These are phyloP conservation scores for Ogataea neopini DNA, from an alignment of 805 yeast genomes.

Conservation along the genomic window DNA sequence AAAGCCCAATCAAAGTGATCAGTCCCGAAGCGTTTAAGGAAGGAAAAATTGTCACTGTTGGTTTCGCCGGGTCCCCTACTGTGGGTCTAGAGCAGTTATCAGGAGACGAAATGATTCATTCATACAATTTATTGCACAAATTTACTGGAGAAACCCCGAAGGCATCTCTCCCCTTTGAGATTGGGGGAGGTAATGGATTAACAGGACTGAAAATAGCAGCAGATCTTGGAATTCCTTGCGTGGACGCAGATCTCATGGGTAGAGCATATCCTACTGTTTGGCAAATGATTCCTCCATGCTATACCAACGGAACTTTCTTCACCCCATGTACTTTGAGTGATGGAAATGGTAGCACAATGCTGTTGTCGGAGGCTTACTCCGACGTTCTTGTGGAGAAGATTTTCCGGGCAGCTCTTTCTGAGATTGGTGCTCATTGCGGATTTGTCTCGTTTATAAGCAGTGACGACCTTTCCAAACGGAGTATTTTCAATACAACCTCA, in stretches of 20 bases:
- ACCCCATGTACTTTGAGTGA: slow-evolving; percentile 29
- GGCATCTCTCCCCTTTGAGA: slow-evolving; percentile 39
- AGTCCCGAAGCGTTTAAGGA: slow-evolving; percentile 33
- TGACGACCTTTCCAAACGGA: slow-evolving; percentile 13
- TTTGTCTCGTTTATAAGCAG: slow-evolving; percentile 29
- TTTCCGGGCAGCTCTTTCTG: slow-evolving; percentile 42
- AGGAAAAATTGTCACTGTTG: slow-evolving; percentile 36
- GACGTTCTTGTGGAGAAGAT: slow-evolving; percentile 39
- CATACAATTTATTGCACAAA: slow-evolving; percentile 31
- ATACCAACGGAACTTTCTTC: slow-evolving; percentile 18
- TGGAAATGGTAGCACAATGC: slow-evolving; percentile 42
- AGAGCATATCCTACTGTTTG: slow-evolving; percentile 47
- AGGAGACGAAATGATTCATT: slow-evolving; percentile 38
- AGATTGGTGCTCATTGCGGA: slow-evolving; percentile 40
- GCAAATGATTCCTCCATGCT: slow-evolving; percentile 39
- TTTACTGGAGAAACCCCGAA: slow-evolving; percentile 31
- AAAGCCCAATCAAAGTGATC: slow-evolving; percentile 35
- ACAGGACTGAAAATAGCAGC: slow-evolving; percentile 30
- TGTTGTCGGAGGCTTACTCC: slow-evolving; percentile 33
- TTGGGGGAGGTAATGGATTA: slow-evolving; percentile 46
- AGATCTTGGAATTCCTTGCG: slow-evolving; percentile 23
- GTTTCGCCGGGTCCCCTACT: slow-evolving; percentile 49
- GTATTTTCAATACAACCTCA: slow-evolving; percentile 34
- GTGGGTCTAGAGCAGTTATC: slow-evolving; percentile 43
- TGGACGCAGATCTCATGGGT: slow-evolving; percentile 49